These are phyloP conservation scores for Pseudisothecium myosuroides DNA, from an alignment of 225 moss, liverwort and hornwort species.

Conservation along the genomic window DNA sequence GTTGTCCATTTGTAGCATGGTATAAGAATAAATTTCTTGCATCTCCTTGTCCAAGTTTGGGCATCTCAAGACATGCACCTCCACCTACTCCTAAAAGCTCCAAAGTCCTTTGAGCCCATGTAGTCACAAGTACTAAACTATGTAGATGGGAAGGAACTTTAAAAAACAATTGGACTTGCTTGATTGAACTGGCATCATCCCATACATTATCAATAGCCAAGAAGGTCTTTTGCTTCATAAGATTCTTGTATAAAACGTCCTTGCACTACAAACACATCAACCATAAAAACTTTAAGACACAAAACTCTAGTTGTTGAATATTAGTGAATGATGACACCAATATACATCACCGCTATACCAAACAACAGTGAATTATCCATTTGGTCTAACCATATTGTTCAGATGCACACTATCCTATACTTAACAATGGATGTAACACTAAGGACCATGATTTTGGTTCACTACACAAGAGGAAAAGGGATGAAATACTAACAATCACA, in stretches of 20 bases:
- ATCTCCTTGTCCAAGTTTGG: background rate
- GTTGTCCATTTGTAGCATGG: background rate
- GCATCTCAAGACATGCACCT: background rate
- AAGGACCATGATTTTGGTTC: no score
- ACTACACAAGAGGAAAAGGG: no score
- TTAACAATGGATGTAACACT: background rate
- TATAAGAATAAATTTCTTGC: background rate
- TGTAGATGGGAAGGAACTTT: background rate
- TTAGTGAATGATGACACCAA: background rate
- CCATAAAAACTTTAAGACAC: background rate
- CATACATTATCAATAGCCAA: background rate
- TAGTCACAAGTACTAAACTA: background rate
- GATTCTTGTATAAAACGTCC: background rate
- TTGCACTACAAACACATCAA: background rate
- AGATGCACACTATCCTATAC: no score
- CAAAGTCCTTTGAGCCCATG: background rate
- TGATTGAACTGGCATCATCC: background rate
- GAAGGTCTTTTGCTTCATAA: background rate
- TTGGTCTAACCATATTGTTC: fast-evolving
- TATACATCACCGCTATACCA: no score
- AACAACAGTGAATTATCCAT: fast-evolving
- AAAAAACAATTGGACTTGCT: background rate
- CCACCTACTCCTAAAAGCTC: background rate
- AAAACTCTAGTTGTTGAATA: fast-evolving
- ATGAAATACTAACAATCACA: no score